Percentiles rank a stretch among this genome's conserved stretches.
Evolutionary conservation across 139 green algal species (phyloP).

Genomic region (Limnomonas spitsbergensis): DNA sequence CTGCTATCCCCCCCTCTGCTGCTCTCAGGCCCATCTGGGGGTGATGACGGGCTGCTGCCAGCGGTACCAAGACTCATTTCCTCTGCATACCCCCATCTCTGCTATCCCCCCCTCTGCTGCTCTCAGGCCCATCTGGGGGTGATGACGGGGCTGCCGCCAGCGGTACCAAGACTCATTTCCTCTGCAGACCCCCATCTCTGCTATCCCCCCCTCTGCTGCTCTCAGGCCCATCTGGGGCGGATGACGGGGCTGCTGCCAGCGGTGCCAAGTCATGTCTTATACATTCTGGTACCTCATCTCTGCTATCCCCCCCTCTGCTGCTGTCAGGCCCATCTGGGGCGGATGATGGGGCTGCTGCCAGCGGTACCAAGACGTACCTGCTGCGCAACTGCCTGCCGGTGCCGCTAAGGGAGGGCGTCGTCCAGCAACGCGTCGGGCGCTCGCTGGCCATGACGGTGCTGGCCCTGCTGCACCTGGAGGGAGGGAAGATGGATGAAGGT

Average conservation of each 20-base stretch:
- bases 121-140: too few relatives aligned
- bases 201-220: neutral
- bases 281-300: neutral
- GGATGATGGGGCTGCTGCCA: neutral
- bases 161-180: neutral
- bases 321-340: neutral
- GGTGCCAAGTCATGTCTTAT: neutral
- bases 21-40: neutral
- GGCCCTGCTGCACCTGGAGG: neutral
- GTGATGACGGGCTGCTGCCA: too few relatives aligned
- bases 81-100: neutral
- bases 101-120: too few relatives aligned
- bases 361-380: neutral
- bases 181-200: neutral
- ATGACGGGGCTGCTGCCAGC: neutral
- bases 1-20: neutral
- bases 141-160: neutral
- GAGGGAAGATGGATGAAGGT: slow-evolving; percentile 10
- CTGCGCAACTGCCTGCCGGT: neutral
- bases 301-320: too few relatives aligned
- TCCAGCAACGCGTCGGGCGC: neutral
- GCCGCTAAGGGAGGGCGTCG: neutral
- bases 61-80: neutral
- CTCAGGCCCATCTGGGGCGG: neutral
- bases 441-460: neutral